Evolutionary conservation across 768 basidiomycete species (phyloP).

Genomic region (Filobasidium floriforme): DNA sequence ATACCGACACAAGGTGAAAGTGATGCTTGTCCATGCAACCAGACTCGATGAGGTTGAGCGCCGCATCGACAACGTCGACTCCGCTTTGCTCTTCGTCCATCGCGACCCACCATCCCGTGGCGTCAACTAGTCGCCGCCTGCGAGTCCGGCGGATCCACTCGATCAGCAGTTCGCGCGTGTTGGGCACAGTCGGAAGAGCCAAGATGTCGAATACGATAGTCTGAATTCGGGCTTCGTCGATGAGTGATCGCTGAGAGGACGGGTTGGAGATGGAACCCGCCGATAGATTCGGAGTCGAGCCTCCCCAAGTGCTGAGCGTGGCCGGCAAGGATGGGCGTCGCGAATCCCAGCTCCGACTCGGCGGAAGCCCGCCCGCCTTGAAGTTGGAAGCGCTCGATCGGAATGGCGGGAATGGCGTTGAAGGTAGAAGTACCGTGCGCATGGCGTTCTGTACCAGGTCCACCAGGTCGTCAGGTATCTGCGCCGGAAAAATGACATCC

Average conservation of each 20-base stretch:
- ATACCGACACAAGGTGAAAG: not conserved
- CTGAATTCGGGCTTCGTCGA: not conserved
- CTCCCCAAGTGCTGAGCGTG: not conserved
- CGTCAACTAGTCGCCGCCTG: not conserved
- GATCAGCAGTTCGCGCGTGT: not conserved
- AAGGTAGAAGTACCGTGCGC: not conserved
- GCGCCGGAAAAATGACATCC: not conserved
- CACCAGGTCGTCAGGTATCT: not conserved
- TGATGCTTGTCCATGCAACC: not conserved
- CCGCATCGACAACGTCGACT: not conserved
- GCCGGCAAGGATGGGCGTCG: not conserved
- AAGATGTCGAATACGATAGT: not conserved
- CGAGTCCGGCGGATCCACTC: not conserved
- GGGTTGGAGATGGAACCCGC: not conserved
- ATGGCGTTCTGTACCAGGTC: not conserved
- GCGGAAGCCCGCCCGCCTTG: not conserved
- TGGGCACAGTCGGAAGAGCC: not conserved
- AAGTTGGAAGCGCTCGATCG: conserved; percentile 4
- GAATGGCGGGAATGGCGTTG: not conserved
- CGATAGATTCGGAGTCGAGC: not conserved
- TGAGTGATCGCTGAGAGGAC: not conserved
- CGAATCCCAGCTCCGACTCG: not conserved
- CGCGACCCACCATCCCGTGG: not conserved
- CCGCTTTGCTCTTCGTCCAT: not conserved
- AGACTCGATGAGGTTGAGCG: not conserved